Base-by-base conservation (phyloP, 2,329 filamentous ascomycete species). In the Apiospora hydei region DNA sequence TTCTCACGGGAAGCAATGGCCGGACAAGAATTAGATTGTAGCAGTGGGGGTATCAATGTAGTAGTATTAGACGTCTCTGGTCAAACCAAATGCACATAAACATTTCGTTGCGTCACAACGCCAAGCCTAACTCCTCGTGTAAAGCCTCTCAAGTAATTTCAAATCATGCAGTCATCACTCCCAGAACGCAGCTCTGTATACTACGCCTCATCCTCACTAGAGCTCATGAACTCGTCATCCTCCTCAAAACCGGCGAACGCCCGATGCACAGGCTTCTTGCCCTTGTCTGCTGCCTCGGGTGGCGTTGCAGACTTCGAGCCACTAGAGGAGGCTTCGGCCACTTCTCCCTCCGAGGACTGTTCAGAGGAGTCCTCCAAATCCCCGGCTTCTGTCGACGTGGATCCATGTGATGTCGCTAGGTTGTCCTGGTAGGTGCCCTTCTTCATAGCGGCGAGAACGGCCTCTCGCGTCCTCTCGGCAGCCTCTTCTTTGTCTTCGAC, bases 401-500 rank as follows among this genome's bases (percentile, higher is more conserved):
- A 88, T n/a, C 82, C 85, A 26, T 84, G 82, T 11, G 87, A 89
- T 21, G 85, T 88, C 77, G 83, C 83, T 7, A 90, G 77, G 75
- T 90, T 90, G 83, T 92, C 91, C 74, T 86, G 89, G 78, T 88
- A 90, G 70, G 86, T 85, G 2, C 90, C 90, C 21, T 87, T 85
- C 82, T 90, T 91, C 85, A 95, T 91, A 10, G 90, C 92, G 68
- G 88, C 89, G 61, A 93, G 79, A 7, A 96, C 93, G 3, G 93
- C 93, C 76, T 94, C 91, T 53, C 93, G 86, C 0, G 95, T 96
- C 81, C 93, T 92, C 84, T 97, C 94, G 75, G 90, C 92, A 38
- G 93, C 93, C 80, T 98, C 95, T 77, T 98, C 95, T 82, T 97
- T 98, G 75, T 94, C 93, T 81, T 99, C 96, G 53, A 98, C 91